Base-by-base conservation (phyloP, 1,139 yeast species). In the Taiozyma sp. region DNA sequence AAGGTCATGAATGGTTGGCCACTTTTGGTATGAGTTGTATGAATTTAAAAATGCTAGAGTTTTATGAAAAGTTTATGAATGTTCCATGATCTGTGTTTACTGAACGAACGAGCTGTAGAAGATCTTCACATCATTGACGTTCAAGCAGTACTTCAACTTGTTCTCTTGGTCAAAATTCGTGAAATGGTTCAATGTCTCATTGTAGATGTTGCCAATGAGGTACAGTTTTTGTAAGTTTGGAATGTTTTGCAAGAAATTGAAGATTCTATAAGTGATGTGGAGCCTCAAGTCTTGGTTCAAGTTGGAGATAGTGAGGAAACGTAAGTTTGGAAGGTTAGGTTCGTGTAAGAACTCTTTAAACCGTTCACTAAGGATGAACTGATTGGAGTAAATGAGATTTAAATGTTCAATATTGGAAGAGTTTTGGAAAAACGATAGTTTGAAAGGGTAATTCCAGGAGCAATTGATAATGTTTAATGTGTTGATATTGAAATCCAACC, bases 371-470 rank as follows among this genome's bases (percentile, higher is more conserved):
- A 66, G 53, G 22, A 66, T 58, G 55, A 66, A 66, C 41, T 63
- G 60, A 44, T 63, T 59, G 21, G 63, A 55, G 45, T 65, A 66
- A 1, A 51, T 56, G 22, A 66, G 50, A 14, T 51, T 52, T 28
- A 66, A 47, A 24, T 54, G 52, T 24, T 55, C 58, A 47, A 66
- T 58, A 22, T 51, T 56, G 39, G 48, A 45, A 44, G 52, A 50
- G 16, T 54, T 53, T 6, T 65, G 65, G 43, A 65, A 65, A 40
- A 55, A 54, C 28, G 59, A 60, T 28, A 67, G 52, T 39, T 60
- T 59, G 51, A 66, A 66, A 1, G 70, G 70, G 47, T 66, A 67
- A 45, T 63, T 56, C 70, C 70, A 67, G 7, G 62, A 60, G 48
- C 70, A 67, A 44, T 67, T 59, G 16, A 55, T 50, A 24, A 67